These are phyloP conservation scores for Stellera chamaejasme DNA, from an alignment of 345 rosid genomes.

Conservation along the genomic window DNA sequence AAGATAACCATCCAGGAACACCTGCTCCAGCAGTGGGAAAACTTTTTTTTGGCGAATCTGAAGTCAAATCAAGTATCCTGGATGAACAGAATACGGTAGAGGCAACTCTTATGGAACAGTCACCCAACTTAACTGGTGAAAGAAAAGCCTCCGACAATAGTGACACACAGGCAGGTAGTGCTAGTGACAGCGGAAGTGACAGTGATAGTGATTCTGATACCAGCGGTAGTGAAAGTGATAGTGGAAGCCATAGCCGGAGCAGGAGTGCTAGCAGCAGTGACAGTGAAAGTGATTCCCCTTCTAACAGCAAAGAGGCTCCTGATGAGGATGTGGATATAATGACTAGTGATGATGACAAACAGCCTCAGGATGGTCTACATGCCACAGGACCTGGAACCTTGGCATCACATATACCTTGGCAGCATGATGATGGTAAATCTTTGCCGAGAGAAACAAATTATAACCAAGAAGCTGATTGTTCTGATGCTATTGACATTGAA, in stretches of 20 bases:
- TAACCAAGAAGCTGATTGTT: constrained; percentile 38
- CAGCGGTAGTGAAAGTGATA: constrained; percentile 60
- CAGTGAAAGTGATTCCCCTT: constrained; percentile 86
- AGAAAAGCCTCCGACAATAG: constrained; percentile 55
- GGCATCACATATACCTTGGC: constrained; percentile 24
- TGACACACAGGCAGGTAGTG: constrained; percentile 62
- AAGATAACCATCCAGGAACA: constrained; percentile 31
- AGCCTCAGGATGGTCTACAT: constrained; percentile 33
- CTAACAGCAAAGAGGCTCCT: constrained; percentile 77
- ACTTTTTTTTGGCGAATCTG: constrained; percentile 20
- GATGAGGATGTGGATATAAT: constrained; percentile 96
- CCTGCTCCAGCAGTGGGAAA: constrained; percentile 47
- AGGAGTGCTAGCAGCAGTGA: constrained; percentile 83
- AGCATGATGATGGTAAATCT: constrained; percentile 17
- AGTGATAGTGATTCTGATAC: constrained; percentile 56
- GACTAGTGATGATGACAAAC: constrained; percentile 77
- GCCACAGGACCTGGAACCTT: constrained; percentile 27
- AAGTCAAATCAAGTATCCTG: constrained; percentile 25
- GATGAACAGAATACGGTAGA: constrained; percentile 34
- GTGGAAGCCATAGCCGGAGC: constrained; percentile 49
- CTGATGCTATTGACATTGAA: constrained; percentile 30
- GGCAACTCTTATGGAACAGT: constrained; percentile 41
- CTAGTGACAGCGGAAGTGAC: constrained; percentile 80
- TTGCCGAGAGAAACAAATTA: constrained; percentile 29
- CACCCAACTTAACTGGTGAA: constrained; percentile 55